phyloP scores from a whole-genome alignment of 352 stramenopile species.

The Globisporangium rhizosaccharum region DNA sequence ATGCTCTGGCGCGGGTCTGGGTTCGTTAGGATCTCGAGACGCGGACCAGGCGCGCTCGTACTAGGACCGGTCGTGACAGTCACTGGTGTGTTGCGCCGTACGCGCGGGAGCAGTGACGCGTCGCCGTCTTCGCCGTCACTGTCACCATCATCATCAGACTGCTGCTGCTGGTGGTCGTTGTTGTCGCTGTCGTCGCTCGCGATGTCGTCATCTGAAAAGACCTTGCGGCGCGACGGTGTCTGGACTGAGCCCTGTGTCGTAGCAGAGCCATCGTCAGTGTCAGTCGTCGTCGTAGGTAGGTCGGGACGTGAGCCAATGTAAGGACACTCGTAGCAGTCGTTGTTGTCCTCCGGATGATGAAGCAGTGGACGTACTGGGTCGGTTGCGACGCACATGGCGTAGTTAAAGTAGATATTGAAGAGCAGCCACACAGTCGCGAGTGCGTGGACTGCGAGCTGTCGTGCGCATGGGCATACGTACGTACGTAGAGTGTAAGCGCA shows the following conservation, averaged over 20 bases:
- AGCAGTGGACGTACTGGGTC: conserved; percentile 30
- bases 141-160: conserved; percentile 5
- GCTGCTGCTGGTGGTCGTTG: conserved; percentile 2
- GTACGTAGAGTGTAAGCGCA: background rate
- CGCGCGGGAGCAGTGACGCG: conserved; percentile 19
- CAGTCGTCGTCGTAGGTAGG: conserved; percentile 16
- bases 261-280: conserved; percentile 14
- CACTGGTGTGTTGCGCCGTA: conserved; percentile 12
- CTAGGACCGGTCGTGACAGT: background rate
- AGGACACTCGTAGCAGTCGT: background rate
- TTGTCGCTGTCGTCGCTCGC: conserved; percentile 17
- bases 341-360: background rate
- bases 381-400: conserved; percentile 53
- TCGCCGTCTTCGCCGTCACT: background rate
- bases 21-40: conserved; percentile 21
- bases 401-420: conserved; percentile 78
- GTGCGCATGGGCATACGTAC: background rate
- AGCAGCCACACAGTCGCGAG: conserved; percentile 26
- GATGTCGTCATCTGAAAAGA: conserved; percentile 7
- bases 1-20: conserved; percentile 2
- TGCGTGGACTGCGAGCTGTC: conserved; percentile 29
- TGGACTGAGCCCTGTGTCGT: conserved; percentile 10
- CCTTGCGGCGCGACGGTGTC: background rate
- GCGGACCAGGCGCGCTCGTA: conserved; percentile 4
- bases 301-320: background rate